Percentiles rank a stretch among this genome's conserved stretches.
Evolutionary conservation across 345 rosid genomes (phyloP).

Genomic region (Cardamine occulta): DNA sequence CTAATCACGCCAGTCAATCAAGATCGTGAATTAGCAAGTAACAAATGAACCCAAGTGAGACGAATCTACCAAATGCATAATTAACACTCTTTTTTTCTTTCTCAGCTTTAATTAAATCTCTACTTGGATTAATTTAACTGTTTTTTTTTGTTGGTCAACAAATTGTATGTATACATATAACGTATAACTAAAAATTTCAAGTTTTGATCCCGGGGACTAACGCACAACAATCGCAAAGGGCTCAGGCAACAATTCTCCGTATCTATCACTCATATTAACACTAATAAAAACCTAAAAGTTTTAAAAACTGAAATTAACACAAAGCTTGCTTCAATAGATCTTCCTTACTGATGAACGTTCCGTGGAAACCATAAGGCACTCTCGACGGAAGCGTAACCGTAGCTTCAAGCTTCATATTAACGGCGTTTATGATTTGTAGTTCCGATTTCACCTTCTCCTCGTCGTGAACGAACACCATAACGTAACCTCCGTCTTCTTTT

Average conservation of each 20-base stretch:
- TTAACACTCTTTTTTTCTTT: background rate
- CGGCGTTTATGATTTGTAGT: constrained; percentile 63
- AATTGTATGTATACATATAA: background rate
- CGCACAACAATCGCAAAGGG: constrained; percentile 38
- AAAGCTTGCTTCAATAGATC: constrained; percentile 61
- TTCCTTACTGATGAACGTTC: constrained; percentile 60
- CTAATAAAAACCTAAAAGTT: background rate
- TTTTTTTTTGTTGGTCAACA: background rate
- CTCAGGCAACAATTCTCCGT: background rate
- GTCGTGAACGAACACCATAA: constrained; percentile 70
- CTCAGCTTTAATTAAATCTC: background rate
- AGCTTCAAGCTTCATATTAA: constrained; percentile 61
- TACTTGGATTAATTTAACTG: background rate
- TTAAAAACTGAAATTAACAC: constrained; percentile 4
- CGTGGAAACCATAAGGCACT: constrained; percentile 89
- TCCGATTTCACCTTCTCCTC: constrained; percentile 73
- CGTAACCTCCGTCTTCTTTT: constrained; percentile 62
- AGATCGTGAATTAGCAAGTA: background rate
- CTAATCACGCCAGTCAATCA: background rate
- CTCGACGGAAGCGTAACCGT: constrained; percentile 70
- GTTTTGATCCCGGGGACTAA: constrained; percentile 59
- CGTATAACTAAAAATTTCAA: background rate
- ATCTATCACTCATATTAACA: background rate
- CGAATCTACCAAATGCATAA: background rate
- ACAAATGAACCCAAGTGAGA: background rate